Evolutionary conservation across 352 stramenopile genomes (phyloP), one percentile per base, ranked within the genome.

Genomic region (Globisporangium carolinianum): DNA sequence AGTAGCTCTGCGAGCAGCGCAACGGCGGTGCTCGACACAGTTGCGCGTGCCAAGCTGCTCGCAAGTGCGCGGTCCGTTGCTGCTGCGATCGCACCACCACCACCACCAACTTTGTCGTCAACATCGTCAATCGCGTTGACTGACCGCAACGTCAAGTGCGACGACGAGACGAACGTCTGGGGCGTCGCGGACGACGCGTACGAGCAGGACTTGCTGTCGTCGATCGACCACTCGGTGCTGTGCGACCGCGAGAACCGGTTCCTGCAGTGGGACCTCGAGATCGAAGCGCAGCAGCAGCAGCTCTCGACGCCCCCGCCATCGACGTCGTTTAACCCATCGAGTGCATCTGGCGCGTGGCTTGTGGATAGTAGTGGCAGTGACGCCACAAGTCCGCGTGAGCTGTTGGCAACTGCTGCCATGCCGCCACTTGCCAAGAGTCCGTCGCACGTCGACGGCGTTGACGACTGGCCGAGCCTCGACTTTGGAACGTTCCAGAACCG

Each of bases 221-320:
- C 76, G 4, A 92, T 92, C 55, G 83, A 92, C 54, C 83, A 90
- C 53, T 75, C 78, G 12, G 80, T 89, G 48, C 66, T 92, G 38
- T 92, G 83, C 50, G 83, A 92, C 60, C 81, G 81, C 24, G 79
- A 90, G 61, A 92, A 92, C 60, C 78, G 83, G 2, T 92, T 92
- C 54, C 55, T 89, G 52, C 76, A 87, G 57, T 89, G 79, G 78
- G 79, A 87, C 52, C 46, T 89, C 6, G 76, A 90, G 58, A 76
- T 81, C 37, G 79, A 79, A 53, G 68, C 67, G 10, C 65, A 72
- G 57, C 58, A 72, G 17, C 67, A 62, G 62, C 72, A 62, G 57
- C 63, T 49, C 47, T 55, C 59, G 14, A 66, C 47, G 35, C 55
- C 67, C 8, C 47, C 58, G 6, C 47, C 63, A 48, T 63, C 6